phyloP scores from a whole-genome alignment of 805 yeast species.

The Vanderwaltozyma yarrowii region DNA sequence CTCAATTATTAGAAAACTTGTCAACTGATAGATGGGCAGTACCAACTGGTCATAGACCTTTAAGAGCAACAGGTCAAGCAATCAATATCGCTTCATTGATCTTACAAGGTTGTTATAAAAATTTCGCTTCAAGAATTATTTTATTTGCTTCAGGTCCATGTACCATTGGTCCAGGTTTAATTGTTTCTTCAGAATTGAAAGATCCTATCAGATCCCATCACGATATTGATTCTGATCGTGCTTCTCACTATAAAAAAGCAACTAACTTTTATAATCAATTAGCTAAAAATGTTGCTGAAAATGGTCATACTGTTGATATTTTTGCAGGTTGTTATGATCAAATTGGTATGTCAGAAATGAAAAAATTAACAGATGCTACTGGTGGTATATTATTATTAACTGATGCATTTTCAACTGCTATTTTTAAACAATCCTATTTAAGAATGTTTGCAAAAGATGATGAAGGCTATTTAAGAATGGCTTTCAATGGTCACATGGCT shows the following conservation, averaged over 20 bases:
- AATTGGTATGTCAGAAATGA: constrained; percentile 92
- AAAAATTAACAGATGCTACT: constrained; percentile 68
- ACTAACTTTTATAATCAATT: constrained; percentile 67
- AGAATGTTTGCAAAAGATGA: constrained; percentile 81
- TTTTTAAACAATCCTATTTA: constrained; percentile 84
- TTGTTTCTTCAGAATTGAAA: constrained; percentile 81
- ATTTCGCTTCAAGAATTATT: constrained; percentile 80
- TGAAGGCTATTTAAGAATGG: constrained; percentile 79
- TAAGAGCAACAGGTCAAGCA: constrained; percentile 91
- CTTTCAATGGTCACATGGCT: constrained; percentile 80
- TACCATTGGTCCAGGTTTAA: constrained; percentile 88
- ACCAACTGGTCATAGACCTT: constrained; percentile 71
- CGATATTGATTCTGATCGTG: constrained; percentile 85
- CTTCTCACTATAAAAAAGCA: constrained; percentile 82
- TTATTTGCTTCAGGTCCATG: constrained; percentile 93
- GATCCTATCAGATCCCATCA: constrained; percentile 97
- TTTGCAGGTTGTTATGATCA: constrained; percentile 96
- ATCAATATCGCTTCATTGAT: constrained; percentile 72
- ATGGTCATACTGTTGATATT: constrained; percentile 77
- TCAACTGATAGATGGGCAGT: constrained; percentile 83
- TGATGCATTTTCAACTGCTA: constrained; percentile 90
- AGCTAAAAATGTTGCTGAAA: constrained; percentile 58
- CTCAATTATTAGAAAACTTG: constrained; percentile 67
- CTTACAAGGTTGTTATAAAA: constrained; percentile 73
- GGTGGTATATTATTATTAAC: constrained; percentile 85